A percentile compares a stretch with the other conserved stretches of the same genome.
Evolutionary conservation across 2,329 filamentous ascomycete genomes (phyloP).

Genomic region (Colletotrichum horii): DNA sequence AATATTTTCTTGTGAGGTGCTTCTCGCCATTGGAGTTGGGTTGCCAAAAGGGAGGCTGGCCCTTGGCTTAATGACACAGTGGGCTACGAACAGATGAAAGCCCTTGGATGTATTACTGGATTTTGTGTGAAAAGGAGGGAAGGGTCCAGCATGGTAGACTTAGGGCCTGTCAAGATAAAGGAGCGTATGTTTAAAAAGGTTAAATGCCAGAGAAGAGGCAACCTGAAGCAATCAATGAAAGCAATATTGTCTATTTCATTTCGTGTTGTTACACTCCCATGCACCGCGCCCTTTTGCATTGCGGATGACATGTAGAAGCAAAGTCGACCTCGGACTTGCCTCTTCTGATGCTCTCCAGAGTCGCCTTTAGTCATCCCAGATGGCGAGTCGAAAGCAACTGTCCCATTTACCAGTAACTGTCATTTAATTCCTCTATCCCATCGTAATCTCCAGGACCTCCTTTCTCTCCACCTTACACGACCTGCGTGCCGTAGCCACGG

Average conservation of each 20-base stretch:
- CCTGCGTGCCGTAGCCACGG: constrained; percentile 92
- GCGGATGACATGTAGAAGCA: background rate
- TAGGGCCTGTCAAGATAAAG: constrained; percentile 17
- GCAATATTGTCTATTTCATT: constrained; percentile 20
- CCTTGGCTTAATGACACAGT: constrained; percentile 8
- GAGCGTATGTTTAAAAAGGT: constrained; percentile 12
- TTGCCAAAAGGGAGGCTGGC: constrained; percentile 19
- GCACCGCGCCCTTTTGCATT: background rate
- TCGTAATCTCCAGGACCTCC: background rate
- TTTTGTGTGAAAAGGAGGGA: constrained; percentile 11
- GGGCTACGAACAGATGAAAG: background rate
- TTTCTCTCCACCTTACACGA: constrained; percentile 44
- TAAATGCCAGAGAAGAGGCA: constrained; percentile 11
- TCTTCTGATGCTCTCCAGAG: background rate
- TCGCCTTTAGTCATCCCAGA: background rate
- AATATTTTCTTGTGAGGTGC: constrained; percentile 6
- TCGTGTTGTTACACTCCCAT: background rate
- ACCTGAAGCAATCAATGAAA: constrained; percentile 21
- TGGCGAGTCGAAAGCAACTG: background rate
- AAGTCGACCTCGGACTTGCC: background rate
- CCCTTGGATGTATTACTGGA: constrained; percentile 17
- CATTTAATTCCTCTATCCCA: constrained; percentile 6
- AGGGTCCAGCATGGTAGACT: constrained; percentile 8
- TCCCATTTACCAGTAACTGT: background rate
- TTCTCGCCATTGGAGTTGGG: constrained; percentile 15